Evolutionary conservation across 148 eudicot genomes (phyloP).

Genomic region (Dianthus caryophyllus): DNA sequence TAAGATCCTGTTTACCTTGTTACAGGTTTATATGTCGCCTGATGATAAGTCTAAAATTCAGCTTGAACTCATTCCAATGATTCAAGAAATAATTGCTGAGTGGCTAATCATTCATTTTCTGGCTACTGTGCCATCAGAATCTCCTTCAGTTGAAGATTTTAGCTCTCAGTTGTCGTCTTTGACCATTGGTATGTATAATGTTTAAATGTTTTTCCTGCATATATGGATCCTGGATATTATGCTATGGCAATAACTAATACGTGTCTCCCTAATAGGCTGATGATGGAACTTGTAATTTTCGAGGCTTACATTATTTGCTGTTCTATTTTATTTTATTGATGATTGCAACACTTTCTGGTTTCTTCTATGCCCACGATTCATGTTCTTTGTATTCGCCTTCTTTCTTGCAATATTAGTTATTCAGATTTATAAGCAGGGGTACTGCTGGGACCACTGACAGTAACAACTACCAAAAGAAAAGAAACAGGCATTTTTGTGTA

Average conservation of each 20-base stretch:
- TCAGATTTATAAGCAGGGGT: background rate
- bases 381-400: background rate
- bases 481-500: background rate
- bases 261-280: background rate
- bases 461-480: background rate
- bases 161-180: slow-evolving; percentile 84
- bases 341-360: background rate
- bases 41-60: slow-evolving; percentile 69
- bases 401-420: background rate
- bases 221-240: background rate
- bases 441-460: background rate
- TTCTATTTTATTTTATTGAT: background rate
- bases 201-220: background rate
- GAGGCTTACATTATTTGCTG: slow-evolving; percentile 9
- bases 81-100: slow-evolving; percentile 69
- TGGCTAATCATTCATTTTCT: slow-evolving; percentile 90
- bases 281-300: background rate
- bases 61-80: slow-evolving; percentile 83
- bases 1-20: slow-evolving; percentile 19
- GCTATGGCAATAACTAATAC: background rate
- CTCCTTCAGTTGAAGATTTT: slow-evolving; percentile 71
- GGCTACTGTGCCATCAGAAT: slow-evolving; percentile 69
- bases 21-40: slow-evolving; percentile 65
- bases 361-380: background rate
- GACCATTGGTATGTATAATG: slow-evolving; percentile 56